phyloP scores from a whole-genome alignment of 257 asterid species.

The Jaltomata sinuosa region DNA sequence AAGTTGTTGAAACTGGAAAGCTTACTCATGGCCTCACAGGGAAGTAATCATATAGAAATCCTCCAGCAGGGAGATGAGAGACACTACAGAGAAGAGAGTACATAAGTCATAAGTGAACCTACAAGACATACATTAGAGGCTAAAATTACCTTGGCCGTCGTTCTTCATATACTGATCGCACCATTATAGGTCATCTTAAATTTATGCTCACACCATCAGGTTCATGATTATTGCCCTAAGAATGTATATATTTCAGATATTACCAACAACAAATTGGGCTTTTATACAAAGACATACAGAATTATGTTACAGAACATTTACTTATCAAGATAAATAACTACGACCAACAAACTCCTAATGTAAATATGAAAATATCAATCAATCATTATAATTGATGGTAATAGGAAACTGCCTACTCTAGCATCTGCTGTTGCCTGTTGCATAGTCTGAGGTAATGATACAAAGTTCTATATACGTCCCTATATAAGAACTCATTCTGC shows the following conservation, averaged over 20 bases:
- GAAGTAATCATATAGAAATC: too few relatives aligned
- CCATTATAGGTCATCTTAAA: too few relatives aligned
- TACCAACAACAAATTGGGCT: not conserved
- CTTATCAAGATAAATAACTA: not conserved
- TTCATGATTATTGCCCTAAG: too few relatives aligned
- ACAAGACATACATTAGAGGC: too few relatives aligned
- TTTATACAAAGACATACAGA: not conserved
- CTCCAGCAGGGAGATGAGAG: too few relatives aligned
- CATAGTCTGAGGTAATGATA: not conserved
- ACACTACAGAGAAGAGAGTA: too few relatives aligned
- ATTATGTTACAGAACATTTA: not conserved
- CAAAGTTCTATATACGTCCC: not conserved
- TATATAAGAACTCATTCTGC: slow-evolving; percentile 19
- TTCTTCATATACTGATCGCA: too few relatives aligned
- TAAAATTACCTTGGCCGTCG: too few relatives aligned
- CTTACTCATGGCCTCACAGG: too few relatives aligned
- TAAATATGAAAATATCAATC: not conserved
- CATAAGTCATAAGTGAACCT: too few relatives aligned
- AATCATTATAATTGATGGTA: not conserved
- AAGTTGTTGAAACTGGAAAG: too few relatives aligned
- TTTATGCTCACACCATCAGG: too few relatives aligned
- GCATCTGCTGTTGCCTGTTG: not conserved
- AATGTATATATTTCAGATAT: not conserved
- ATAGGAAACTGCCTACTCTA: not conserved
- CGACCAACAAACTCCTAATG: not conserved